A percentile compares a stretch with the other conserved stretches of the same genome.
phyloP scores from a whole-genome alignment of 495 filamentous ascomycete genomes.

The Xylaria castorea region DNA sequence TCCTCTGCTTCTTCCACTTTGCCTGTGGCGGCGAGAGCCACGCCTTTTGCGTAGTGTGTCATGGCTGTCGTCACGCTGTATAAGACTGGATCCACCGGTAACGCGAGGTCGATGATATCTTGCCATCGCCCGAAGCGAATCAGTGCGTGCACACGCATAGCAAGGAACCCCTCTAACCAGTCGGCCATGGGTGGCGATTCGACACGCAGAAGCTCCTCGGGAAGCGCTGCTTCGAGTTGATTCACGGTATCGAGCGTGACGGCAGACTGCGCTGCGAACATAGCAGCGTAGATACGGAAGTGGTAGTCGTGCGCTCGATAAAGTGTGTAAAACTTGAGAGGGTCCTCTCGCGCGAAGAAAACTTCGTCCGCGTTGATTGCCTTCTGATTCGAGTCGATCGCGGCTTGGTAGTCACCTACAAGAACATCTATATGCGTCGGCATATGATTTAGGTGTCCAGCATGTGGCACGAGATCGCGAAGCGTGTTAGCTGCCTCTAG shows the following conservation, averaged over 20 bases:
- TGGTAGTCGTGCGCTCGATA: constrained; percentile 73
- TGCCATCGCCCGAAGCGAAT: constrained; percentile 72
- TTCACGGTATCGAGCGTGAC: constrained; percentile 62
- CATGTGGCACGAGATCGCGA: constrained; percentile 67
- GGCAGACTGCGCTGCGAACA: constrained; percentile 67
- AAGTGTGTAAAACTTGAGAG: constrained; percentile 70
- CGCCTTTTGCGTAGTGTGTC: constrained; percentile 67
- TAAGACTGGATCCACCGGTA: constrained; percentile 59
- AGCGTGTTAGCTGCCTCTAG: constrained; percentile 64
- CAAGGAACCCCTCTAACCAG: constrained; percentile 71
- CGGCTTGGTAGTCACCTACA: constrained; percentile 68
- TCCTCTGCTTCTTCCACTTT: constrained; percentile 54
- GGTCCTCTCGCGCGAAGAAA: constrained; percentile 57
- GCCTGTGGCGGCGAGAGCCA: constrained; percentile 65
- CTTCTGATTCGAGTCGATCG: constrained; percentile 65
- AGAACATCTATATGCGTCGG: constrained; percentile 72
- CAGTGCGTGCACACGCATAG: constrained; percentile 67
- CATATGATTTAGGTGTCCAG: constrained; percentile 78
- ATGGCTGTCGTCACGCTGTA: constrained; percentile 70
- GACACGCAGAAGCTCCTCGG: constrained; percentile 65
- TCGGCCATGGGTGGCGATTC: constrained; percentile 73
- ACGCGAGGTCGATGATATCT: constrained; percentile 56
- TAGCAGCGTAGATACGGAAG: constrained; percentile 72
- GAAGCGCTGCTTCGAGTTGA: constrained; percentile 59
- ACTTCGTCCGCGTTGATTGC: constrained; percentile 69